Evolutionary conservation across 331 rosid genomes (phyloP).

Genomic region (Cydonia oblonga): DNA sequence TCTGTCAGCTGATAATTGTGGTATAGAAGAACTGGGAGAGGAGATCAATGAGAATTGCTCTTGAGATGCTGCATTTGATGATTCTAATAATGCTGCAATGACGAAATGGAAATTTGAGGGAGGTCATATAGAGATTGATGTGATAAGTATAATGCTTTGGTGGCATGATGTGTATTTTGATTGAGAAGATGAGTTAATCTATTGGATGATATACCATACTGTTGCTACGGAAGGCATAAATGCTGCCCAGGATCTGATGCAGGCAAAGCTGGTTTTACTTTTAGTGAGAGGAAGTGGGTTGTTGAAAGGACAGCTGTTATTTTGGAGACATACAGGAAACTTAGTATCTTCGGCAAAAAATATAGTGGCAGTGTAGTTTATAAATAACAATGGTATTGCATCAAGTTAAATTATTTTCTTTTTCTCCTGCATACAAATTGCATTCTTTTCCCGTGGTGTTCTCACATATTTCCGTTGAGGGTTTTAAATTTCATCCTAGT

Average conservation of each 20-base stretch:
- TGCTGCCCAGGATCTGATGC: neutral
- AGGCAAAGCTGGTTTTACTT: neutral
- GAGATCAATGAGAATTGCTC: neutral
- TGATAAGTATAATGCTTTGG: neutral
- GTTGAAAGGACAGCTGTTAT: neutral
- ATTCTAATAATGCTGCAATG: neutral
- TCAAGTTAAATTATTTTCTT: neutral
- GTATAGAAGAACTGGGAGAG: neutral
- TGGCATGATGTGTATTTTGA: neutral
- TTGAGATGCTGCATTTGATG: neutral
- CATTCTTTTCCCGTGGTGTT: neutral
- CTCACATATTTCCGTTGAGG: neutral
- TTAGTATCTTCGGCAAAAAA: neutral
- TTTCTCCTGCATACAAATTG: neutral
- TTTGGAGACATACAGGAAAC: neutral
- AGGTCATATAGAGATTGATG: neutral
- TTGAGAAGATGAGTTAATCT: neutral
- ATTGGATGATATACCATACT: neutral
- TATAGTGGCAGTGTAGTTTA: neutral
- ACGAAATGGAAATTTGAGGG: neutral
- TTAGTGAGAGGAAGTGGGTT: neutral
- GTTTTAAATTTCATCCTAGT: neutral
- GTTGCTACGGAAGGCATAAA: neutral
- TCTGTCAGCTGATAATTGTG: neutral
- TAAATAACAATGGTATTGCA: neutral